Evolutionary conservation across 208 protist species (phyloP).

Genomic region (Acanthamoeba triangularis): DNA sequence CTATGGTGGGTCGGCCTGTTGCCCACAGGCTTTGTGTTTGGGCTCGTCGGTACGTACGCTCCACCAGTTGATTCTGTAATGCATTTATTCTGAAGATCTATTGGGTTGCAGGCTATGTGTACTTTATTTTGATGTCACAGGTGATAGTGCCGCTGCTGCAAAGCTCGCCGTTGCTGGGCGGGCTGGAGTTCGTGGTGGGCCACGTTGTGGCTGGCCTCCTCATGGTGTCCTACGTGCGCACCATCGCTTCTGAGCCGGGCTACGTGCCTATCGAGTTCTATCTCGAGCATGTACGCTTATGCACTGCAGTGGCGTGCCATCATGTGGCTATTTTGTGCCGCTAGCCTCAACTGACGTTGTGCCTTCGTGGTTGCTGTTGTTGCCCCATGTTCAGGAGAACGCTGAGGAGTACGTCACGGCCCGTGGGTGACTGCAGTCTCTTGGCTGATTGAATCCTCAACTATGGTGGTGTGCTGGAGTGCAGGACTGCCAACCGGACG

Average conservation of each 20-base stretch:
- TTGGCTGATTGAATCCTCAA: background rate
- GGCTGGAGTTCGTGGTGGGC: constrained; percentile 19
- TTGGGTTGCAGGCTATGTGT: constrained; percentile 62
- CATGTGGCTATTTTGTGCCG: no score
- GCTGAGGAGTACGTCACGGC: background rate
- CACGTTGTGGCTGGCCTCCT: constrained; percentile 8
- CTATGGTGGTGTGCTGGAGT: background rate
- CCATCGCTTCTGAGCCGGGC: constrained; percentile 9
- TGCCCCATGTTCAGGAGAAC: background rate
- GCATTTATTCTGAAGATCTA: no score
- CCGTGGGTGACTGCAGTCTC: background rate
- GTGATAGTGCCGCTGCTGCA: constrained; percentile 12
- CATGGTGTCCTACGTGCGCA: constrained; percentile 23
- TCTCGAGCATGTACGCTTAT: constrained; percentile 17
- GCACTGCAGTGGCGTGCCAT: background rate
- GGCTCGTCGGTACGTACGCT: background rate
- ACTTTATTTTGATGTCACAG: constrained; percentile 24
- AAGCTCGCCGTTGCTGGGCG: background rate
- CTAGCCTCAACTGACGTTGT: no score
- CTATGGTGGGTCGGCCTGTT: background rate
- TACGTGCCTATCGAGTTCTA: constrained; percentile 57
- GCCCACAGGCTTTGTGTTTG: background rate
- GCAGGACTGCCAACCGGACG: background rate
- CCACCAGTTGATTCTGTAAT: background rate
- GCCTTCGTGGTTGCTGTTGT: background rate